Evolutionary conservation across 2,329 filamentous ascomycete genomes (phyloP), one percentile per base, ranked within the genome.

Genomic region (Orbilia javanica): DNA sequence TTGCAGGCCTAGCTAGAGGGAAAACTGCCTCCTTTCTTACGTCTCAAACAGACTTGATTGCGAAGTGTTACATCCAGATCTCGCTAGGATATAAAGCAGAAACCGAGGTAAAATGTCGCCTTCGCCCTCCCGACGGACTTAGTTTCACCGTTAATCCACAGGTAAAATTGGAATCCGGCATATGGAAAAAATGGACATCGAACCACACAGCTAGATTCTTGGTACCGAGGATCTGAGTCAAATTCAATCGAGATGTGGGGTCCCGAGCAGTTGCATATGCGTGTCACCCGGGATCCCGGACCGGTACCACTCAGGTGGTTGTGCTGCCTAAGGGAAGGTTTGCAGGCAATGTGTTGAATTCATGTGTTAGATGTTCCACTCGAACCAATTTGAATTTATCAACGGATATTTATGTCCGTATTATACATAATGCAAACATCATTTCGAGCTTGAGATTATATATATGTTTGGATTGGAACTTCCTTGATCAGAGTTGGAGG

Each of bases 221-320:
- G 65, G 72, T 76, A 76, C 44, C 64, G 65, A 76, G 55, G 48
- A 42, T 50, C 31, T 46, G 55, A 34, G 29, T 46, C 25, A 53
- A 53, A 52, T 22, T 39, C 39, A 44, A 15, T 46, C 52, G 18
- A 62, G 25, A 55, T 64, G 64, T 68, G 46, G 55, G 65, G 72
- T 65, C 36, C 63, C 72, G 53, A 64, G 48, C 18, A 6, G 10
- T 44, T 42, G 39, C n/a, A 48, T 18, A 50, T 18, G 57, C 22
- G 20, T n/a, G 34, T 55, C 42, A 44, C 44, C 55, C 72, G 72
- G 72, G 55, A 69, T 69, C 55, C 72, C 72, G 72, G 72, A 55
- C 72, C 72, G 72, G n/a, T n/a, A n/a, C 65, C 64, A 18, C 53
- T 52, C 10, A 29, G 57, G 27, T 18, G 29, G 53, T 63, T 64